phyloP scores from a whole-genome alignment of 2,329 filamentous ascomycete species.

The Phyllosticta citriasiana region DNA sequence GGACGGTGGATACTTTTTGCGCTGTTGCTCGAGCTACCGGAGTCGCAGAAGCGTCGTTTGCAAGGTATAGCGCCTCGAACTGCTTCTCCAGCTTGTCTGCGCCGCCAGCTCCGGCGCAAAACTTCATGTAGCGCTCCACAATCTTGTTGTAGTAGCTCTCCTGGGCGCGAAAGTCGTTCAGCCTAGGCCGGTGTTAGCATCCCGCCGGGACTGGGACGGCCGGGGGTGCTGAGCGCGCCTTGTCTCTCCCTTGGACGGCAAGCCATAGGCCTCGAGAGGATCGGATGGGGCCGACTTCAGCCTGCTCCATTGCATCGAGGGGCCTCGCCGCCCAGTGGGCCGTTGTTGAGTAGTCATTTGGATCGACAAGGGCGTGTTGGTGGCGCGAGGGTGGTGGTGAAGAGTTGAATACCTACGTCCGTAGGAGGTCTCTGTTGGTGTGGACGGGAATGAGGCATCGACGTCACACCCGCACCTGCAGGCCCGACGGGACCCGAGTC shows the following conservation, averaged over 20 bases:
- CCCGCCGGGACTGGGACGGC: neutral
- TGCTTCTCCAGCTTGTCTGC: conserved; percentile 64
- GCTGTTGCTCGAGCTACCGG: conserved; percentile 6
- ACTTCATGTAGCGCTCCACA: conserved; percentile 78
- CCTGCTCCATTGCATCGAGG: conserved; percentile 29
- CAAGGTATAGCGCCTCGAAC: conserved; percentile 54
- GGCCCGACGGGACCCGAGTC: neutral
- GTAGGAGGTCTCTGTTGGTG: too few species aligned
- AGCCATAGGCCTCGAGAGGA: conserved; percentile 68
- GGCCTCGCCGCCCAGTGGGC: conserved; percentile 27
- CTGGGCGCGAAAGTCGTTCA: conserved; percentile 61
- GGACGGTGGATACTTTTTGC: conserved; percentile 13
- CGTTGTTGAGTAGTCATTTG: conserved; percentile 16
- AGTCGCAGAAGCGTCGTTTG: conserved; percentile 1
- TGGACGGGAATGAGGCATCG: neutral
- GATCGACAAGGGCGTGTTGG: neutral
- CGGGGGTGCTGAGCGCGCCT: conserved; percentile 42
- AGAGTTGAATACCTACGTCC: too few species aligned
- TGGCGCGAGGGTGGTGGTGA: neutral
- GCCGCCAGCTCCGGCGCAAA: conserved; percentile 66
- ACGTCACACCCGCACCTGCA: neutral
- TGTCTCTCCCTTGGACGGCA: conserved; percentile 84
- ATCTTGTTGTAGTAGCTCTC: conserved; percentile 81
- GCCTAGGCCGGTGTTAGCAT: conserved; percentile 19
- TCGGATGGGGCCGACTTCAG: conserved; percentile 67